Conservation (phyloP, 768 basidiomycete genomes). For the Vishniacozyma victoriae region DNA sequence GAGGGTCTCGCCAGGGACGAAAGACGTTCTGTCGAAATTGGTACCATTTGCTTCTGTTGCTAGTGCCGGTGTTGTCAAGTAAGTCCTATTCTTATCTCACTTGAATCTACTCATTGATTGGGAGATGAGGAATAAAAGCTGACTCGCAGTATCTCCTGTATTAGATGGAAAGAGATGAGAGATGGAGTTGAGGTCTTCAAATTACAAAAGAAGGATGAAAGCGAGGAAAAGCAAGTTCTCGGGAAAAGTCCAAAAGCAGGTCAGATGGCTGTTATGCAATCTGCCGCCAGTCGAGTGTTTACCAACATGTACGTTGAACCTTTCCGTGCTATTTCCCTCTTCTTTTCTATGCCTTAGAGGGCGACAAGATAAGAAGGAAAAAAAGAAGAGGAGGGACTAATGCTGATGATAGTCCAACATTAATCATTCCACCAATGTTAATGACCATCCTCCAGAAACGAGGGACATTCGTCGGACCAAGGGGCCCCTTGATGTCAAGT, state of each 20-base stretch:
- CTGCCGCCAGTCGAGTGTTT: slow-evolving; percentile 47
- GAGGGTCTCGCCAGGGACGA: slow-evolving; percentile 25
- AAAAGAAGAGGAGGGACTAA: background rate
- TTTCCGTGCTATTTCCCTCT: no score
- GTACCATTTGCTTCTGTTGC: slow-evolving; percentile 50
- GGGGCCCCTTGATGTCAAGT: slow-evolving; percentile 32
- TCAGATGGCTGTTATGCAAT: slow-evolving; percentile 47
- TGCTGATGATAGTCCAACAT: slow-evolving; percentile 36
- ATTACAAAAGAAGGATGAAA: slow-evolving; percentile 19
- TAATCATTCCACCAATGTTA: slow-evolving; percentile 49
- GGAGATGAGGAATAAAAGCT: background rate
- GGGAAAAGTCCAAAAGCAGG: slow-evolving; percentile 49
- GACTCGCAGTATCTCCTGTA: slow-evolving; percentile 42
- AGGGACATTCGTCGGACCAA: slow-evolving; percentile 44
- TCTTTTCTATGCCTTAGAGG: background rate
- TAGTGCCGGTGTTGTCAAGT: slow-evolving; percentile 50
- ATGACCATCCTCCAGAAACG: slow-evolving; percentile 47
- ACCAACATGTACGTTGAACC: slow-evolving; percentile 47
- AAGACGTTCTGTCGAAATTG: slow-evolving; percentile 32
- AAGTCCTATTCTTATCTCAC: slow-evolving; percentile 21
- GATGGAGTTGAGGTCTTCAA: slow-evolving; percentile 47
- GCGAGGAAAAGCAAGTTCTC: slow-evolving; percentile 37
- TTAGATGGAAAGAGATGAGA: slow-evolving; percentile 50
- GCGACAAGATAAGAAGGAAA: background rate
- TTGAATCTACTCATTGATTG: background rate